phyloP scores from a whole-genome alignment of 2,329 filamentous ascomycete species.

The Thielaviopsis ethacetica region DNA sequence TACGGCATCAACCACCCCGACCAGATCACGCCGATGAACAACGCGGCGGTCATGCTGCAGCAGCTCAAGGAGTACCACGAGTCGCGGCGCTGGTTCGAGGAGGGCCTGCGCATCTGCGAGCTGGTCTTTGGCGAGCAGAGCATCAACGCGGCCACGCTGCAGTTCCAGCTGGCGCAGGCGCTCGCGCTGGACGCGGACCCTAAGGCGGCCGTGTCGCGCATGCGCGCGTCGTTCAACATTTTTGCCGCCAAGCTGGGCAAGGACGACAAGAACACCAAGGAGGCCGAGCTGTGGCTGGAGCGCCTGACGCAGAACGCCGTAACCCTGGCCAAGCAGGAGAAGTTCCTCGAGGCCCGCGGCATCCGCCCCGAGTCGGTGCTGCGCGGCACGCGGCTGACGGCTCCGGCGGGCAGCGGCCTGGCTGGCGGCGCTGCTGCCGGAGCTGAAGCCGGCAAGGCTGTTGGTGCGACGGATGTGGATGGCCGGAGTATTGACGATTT shows the following conservation, averaged over 20 bases:
- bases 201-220: slow-evolving; percentile 76
- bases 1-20: slow-evolving; percentile 90
- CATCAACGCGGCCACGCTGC: slow-evolving; percentile 81
- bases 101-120: slow-evolving; percentile 77
- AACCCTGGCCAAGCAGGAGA: slow-evolving; percentile 81
- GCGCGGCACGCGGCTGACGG: slow-evolving; percentile 21
- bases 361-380: slow-evolving; percentile 49
- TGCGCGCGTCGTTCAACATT: slow-evolving; percentile 94
- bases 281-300: slow-evolving; percentile 91
- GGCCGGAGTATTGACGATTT: slow-evolving; percentile 83
- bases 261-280: slow-evolving; percentile 93
- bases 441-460: background rate
- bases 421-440: slow-evolving; percentile 17
- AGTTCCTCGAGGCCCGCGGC: slow-evolving; percentile 63
- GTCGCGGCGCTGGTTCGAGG: slow-evolving; percentile 92
- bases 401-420: background rate
- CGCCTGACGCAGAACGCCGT: slow-evolving; percentile 94
- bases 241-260: slow-evolving; percentile 77
- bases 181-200: slow-evolving; percentile 90
- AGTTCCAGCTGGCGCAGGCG: slow-evolving; percentile 94
- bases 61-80: slow-evolving; percentile 87
- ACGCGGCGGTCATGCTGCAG: slow-evolving; percentile 96
- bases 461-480: slow-evolving; percentile 32
- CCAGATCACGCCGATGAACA: slow-evolving; percentile 97
- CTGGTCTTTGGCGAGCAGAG: slow-evolving; percentile 76